Conservation (phyloP, 768 basidiomycete species). For the Lactarius sanguifluus region DNA sequence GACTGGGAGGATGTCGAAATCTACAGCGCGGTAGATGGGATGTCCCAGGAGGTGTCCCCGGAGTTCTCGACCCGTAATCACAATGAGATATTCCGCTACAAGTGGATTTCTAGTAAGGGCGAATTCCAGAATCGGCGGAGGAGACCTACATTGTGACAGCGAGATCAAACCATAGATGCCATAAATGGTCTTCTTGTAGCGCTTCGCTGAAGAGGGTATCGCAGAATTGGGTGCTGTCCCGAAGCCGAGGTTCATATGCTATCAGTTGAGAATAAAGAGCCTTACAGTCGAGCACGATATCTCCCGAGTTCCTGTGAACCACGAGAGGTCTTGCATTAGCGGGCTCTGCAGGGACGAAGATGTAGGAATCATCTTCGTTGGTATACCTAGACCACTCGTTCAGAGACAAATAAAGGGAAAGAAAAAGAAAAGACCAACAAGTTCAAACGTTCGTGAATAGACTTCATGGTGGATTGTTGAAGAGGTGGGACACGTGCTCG, state of each 20-base stretch:
- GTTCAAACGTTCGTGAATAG: slow-evolving; percentile 70
- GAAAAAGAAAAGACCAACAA: slow-evolving; percentile 44
- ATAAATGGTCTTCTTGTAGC: slow-evolving; percentile 65
- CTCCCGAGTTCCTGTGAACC: slow-evolving; percentile 71
- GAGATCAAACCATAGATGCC: slow-evolving; percentile 77
- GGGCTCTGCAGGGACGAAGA: slow-evolving; percentile 66
- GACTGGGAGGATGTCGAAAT: slow-evolving; percentile 89
- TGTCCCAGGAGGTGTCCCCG: slow-evolving; percentile 79
- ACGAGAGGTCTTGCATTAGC: slow-evolving; percentile 66
- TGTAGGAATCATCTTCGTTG: slow-evolving; percentile 72
- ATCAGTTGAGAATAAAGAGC: slow-evolving; percentile 10
- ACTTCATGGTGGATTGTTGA: slow-evolving; percentile 52
- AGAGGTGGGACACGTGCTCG: slow-evolving; percentile 26
- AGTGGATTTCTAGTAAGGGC: not conserved
- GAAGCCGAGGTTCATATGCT: not conserved
- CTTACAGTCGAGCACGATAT: slow-evolving; percentile 70
- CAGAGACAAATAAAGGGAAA: slow-evolving; percentile 28
- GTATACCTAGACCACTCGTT: slow-evolving; percentile 49
- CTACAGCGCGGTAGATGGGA: slow-evolving; percentile 84
- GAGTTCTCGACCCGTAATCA: slow-evolving; percentile 80
- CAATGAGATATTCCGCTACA: slow-evolving; percentile 89
- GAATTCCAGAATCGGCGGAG: not conserved
- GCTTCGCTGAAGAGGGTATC: slow-evolving; percentile 54
- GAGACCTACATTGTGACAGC: slow-evolving; percentile 62
- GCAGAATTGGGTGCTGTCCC: slow-evolving; percentile 25